phyloP scores from a whole-genome alignment of 2,329 filamentous ascomycete genomes.

The Penicillium crustosum region DNA sequence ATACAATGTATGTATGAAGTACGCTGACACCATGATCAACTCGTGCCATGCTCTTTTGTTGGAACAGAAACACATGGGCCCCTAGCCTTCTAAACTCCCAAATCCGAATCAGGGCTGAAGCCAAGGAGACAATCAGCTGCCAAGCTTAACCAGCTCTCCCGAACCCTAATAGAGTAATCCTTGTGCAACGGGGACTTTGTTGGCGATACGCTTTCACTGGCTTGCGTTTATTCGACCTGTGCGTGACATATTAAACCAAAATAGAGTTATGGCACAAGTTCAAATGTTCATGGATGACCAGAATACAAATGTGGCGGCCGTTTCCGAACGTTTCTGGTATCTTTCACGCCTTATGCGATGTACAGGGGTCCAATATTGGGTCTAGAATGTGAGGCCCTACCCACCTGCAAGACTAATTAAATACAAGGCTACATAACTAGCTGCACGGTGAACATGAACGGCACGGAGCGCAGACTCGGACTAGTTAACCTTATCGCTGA shows the following conservation, averaged over 20 bases:
- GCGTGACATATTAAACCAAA: constrained; percentile 7
- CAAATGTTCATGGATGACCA: background rate
- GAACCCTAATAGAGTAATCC: constrained; percentile 22
- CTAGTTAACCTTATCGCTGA: constrained; percentile 19
- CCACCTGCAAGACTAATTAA: constrained; percentile 15
- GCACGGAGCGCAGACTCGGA: constrained; percentile 6
- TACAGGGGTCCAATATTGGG: constrained; percentile 2
- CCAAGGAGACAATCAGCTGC: constrained; percentile 19
- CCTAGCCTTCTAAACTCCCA: background rate
- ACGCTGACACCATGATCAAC: constrained; percentile 6
- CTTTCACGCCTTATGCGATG: background rate
- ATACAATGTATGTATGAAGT: constrained; percentile 9
- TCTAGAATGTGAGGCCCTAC: background rate
- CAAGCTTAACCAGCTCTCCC: constrained; percentile 29
- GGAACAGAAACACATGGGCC: constrained; percentile 7
- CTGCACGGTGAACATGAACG: constrained; percentile 15
- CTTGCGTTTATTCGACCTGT: constrained; percentile 15
- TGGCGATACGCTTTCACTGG: constrained; percentile 36
- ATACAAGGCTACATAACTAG: constrained; percentile 8
- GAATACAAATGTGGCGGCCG: background rate
- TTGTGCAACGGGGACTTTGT: constrained; percentile 27
- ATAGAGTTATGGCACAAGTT: background rate
- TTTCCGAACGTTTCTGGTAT: background rate
- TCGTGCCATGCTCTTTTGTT: constrained; percentile 8
- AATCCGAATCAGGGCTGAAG: constrained; percentile 3